Percentiles rank a stretch among this genome's conserved stretches.
Conservation (phyloP, 805 yeast species). For the Huiozyma sinensis region DNA sequence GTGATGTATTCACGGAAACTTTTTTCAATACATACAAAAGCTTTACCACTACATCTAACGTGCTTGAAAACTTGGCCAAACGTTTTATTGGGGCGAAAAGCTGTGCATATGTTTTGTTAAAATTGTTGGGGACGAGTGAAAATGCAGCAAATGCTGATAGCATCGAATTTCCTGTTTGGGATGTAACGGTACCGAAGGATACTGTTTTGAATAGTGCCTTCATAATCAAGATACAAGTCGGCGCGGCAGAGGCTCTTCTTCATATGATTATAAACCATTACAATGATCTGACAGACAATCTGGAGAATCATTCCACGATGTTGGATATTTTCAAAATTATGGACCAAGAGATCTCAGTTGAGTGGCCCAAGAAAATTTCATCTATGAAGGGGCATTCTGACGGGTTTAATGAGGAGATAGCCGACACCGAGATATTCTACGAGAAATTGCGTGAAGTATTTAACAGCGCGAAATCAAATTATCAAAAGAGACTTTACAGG, state of each 20-base stretch:
- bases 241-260: constrained; percentile 65
- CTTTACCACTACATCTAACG: constrained; percentile 45
- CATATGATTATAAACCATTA: constrained; percentile 65
- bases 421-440: constrained; percentile 22
- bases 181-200: constrained; percentile 28
- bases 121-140: constrained; percentile 17
- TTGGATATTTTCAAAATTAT: constrained; percentile 55
- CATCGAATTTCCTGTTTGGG: constrained; percentile 50
- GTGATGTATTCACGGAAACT: constrained; percentile 51
- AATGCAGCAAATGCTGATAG: constrained; percentile 6
- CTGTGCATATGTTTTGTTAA: constrained; percentile 46
- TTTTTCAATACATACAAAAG: constrained; percentile 62
- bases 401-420: constrained; percentile 8
- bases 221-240: constrained; percentile 70
- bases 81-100: constrained; percentile 54
- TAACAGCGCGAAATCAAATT: constrained; percentile 55
- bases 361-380: constrained; percentile 39
- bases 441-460: constrained; percentile 35
- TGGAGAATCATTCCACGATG: constrained; percentile 46
- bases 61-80: constrained; percentile 42
- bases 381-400: constrained; percentile 17
- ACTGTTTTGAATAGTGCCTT: constrained; percentile 51
- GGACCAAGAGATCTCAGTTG: constrained; percentile 50
- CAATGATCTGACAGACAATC: constrained; percentile 61
- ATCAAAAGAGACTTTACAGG: constrained; percentile 59